A percentile compares a stretch with the other conserved stretches of the same genome.
Evolutionary conservation across 371 early-diverging fungal genomes (phyloP).

Genomic region (Quaeritorhiza haematococci): DNA sequence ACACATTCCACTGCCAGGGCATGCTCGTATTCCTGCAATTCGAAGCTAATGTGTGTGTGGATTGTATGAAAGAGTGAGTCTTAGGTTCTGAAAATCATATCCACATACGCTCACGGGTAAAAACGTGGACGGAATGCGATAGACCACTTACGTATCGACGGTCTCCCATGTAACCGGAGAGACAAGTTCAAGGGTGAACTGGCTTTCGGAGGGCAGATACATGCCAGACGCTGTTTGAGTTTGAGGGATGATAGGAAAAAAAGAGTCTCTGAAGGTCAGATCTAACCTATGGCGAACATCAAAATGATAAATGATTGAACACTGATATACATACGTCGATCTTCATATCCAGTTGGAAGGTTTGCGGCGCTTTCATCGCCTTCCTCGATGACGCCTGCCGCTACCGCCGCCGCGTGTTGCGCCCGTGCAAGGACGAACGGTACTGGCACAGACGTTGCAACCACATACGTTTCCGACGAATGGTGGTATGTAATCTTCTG

Average conservation of each 20-base stretch:
- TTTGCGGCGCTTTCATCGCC: too few relatives aligned
- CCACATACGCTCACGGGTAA: too few relatives aligned
- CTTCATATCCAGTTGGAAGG: too few relatives aligned
- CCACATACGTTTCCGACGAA: conserved; percentile 70
- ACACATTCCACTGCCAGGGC: conserved; percentile 73
- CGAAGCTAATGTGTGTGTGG: conserved; percentile 35
- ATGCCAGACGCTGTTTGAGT: conserved; percentile 20
- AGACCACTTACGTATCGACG: conserved; percentile 60
- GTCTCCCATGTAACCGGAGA: conserved; percentile 95
- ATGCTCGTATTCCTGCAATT: conserved; percentile 82
- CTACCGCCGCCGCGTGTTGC: conserved; percentile 42
- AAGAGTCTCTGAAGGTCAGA: neutral
- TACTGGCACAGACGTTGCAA: conserved; percentile 61
- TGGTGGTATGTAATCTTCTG: conserved; percentile 80
- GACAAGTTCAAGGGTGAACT: conserved; percentile 74
- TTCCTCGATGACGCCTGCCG: conserved; percentile 59
- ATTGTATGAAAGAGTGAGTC: neutral
- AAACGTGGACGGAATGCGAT: neutral
- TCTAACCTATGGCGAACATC: neutral
- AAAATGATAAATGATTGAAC: too few relatives aligned
- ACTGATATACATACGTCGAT: conserved; percentile 18
- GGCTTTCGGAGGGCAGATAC: conserved; percentile 58
- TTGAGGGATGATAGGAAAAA: too few relatives aligned
- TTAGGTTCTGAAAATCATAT: conserved; percentile 7
- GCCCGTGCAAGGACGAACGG: conserved; percentile 57